Evolutionary conservation across 2,329 filamentous ascomycete species (phyloP).

Genomic region (Aspergillus sp.): DNA sequence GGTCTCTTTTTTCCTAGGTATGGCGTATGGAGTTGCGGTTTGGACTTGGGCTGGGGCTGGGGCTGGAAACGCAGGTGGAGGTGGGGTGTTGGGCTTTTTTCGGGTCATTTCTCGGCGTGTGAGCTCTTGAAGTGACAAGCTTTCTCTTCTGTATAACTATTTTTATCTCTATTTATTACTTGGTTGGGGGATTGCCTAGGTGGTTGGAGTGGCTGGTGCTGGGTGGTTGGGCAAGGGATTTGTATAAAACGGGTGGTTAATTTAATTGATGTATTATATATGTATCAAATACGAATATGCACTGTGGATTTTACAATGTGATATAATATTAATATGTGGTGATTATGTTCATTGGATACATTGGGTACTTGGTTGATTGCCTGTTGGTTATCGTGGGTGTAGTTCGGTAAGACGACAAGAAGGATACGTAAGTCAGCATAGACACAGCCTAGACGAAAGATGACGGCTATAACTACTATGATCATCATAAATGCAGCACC

Average conservation of each 20-base stretch:
- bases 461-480: no score
- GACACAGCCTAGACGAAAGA: no score
- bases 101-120: background rate
- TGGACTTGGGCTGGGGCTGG: slow-evolving; percentile 3
- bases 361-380: no score
- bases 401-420: no score
- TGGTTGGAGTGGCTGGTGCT: background rate
- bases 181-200: no score
- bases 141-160: background rate
- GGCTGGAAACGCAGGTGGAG: background rate
- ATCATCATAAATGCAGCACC: no score
- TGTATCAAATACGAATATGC: background rate
- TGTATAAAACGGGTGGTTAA: background rate
- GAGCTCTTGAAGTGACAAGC: background rate
- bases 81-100: background rate
- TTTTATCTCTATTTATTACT: background rate
- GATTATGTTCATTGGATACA: no score
- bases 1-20: slow-evolving; percentile 22
- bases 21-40: slow-evolving; percentile 18
- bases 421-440: no score
- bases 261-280: background rate
- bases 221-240: background rate
- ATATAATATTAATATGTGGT: background rate
- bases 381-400: no score
- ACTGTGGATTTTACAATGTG: background rate